These are phyloP conservation scores for Diaporthe destruens DNA, from an alignment of 2,329 filamentous ascomycete genomes.

Conservation along the genomic window DNA sequence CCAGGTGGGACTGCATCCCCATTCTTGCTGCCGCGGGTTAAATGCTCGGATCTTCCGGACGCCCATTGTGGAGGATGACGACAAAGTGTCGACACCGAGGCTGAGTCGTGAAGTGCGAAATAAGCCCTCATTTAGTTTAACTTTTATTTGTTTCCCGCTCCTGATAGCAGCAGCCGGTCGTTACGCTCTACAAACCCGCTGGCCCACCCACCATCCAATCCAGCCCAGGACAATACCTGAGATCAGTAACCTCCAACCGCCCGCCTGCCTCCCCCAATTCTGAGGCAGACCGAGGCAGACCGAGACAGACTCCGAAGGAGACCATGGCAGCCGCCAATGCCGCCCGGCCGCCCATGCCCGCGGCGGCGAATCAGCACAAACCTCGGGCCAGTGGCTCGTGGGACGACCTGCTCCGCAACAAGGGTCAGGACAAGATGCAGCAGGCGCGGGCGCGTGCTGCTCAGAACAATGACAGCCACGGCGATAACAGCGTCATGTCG, in stretches of 20 bases:
- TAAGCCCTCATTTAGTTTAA: background rate
- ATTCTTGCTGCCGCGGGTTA: background rate
- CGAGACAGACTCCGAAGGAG: background rate
- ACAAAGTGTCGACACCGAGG: conserved; percentile 24
- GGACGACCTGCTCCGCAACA: conserved; percentile 40
- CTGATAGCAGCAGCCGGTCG: background rate
- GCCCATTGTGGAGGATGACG: conserved; percentile 30
- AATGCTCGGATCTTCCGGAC: conserved; percentile 22
- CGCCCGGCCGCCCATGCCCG: conserved; percentile 18
- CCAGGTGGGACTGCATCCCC: background rate
- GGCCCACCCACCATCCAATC: background rate
- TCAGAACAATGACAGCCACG: conserved; percentile 3
- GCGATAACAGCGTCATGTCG: background rate
- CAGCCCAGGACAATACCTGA: background rate
- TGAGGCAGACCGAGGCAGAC: background rate
- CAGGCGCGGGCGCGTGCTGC: conserved; percentile 27
- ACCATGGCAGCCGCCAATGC: conserved; percentile 38
- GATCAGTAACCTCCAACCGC: background rate
- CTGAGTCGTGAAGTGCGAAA: conserved; percentile 11
- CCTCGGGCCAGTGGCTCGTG: conserved; percentile 38
- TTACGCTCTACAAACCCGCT: background rate
- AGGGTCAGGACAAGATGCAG: conserved; percentile 35
- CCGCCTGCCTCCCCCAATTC: too few species aligned
- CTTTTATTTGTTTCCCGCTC: too few species aligned
- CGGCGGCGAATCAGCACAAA: conserved; percentile 11